phyloP scores from a whole-genome alignment of 2,329 filamentous ascomycete genomes.

The Hypoxylon sp. region DNA sequence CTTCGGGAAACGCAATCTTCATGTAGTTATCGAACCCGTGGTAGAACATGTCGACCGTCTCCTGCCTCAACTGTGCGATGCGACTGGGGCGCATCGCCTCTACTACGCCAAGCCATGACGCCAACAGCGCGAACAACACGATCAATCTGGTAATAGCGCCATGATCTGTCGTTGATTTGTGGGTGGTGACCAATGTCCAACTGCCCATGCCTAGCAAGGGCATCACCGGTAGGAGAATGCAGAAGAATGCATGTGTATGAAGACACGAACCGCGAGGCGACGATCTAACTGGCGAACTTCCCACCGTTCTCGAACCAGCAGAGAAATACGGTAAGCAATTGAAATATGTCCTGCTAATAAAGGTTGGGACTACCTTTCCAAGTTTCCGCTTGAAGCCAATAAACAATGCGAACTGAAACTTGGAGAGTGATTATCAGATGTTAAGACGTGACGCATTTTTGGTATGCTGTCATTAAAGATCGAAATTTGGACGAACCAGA shows the following conservation, averaged over 20 bases:
- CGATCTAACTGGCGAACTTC: conserved; percentile 21
- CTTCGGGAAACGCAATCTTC: conserved; percentile 92
- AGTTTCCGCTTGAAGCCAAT: conserved; percentile 19
- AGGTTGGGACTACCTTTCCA: conserved; percentile 14
- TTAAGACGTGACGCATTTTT: conserved; percentile 19
- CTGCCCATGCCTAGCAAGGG: conserved; percentile 58
- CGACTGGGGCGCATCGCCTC: conserved; percentile 69
- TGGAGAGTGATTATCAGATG: conserved; percentile 29
- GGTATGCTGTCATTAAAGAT: conserved; percentile 37
- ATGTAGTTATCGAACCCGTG: conserved; percentile 98
- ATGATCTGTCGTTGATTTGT: conserved; percentile 38
- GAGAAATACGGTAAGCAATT: conserved; percentile 15
- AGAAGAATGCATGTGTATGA: conserved; percentile 55
- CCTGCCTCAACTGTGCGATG: conserved; percentile 69
- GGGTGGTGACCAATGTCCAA: conserved; percentile 50
- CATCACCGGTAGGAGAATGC: conserved; percentile 57
- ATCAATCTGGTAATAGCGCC: conserved; percentile 47
- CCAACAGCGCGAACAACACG: conserved; percentile 51
- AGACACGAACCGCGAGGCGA: conserved; percentile 33
- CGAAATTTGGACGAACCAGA: conserved; percentile 21
- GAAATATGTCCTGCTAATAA: neutral
- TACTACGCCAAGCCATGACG: conserved; percentile 59
- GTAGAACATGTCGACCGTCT: conserved; percentile 88
- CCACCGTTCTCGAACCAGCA: conserved; percentile 35
- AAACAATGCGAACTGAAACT: conserved; percentile 23